Evolutionary conservation across 2,329 filamentous ascomycete species (phyloP).

Genomic region (Capronia epimyces): DNA sequence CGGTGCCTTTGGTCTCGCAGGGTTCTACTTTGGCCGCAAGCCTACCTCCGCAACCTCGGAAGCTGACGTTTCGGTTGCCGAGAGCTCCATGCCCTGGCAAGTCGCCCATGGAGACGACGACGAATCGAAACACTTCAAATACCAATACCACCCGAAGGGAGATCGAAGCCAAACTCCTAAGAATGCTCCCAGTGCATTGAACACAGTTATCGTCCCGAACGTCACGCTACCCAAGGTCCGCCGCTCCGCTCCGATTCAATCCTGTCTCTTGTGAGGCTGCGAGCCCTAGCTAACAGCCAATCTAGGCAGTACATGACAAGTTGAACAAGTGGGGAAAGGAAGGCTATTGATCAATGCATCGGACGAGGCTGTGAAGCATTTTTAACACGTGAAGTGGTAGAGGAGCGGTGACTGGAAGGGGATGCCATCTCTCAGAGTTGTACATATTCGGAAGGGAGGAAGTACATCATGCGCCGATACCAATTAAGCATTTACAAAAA

Average conservation of each 20-base stretch:
- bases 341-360: slow-evolving; percentile 56
- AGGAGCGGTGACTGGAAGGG: not conserved
- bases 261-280: not conserved
- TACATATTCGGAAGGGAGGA: slow-evolving; percentile 3
- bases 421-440: not conserved
- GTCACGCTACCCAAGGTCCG: slow-evolving; percentile 84
- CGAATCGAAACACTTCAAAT: slow-evolving; percentile 60
- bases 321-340: slow-evolving; percentile 99
- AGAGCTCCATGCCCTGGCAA: slow-evolving; percentile 88
- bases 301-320: slow-evolving; percentile 81
- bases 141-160: slow-evolving; percentile 79
- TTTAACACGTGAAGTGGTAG: slow-evolving; percentile 3
- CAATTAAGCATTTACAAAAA: not conserved
- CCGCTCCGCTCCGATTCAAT: slow-evolving; percentile 12
- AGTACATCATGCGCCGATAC: not conserved
- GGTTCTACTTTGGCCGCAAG: slow-evolving; percentile 72
- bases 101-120: slow-evolving; percentile 56
- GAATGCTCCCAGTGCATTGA: slow-evolving; percentile 90
- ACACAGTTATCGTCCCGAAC: slow-evolving; percentile 88
- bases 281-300: slow-evolving; percentile 1
- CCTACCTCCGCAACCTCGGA: slow-evolving; percentile 84
- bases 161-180: slow-evolving; percentile 68
- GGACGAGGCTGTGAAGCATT: not conserved
- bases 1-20: slow-evolving; percentile 77
- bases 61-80: slow-evolving; percentile 65